Conservation (phyloP, 257 asterid species). For the Vinca minor region DNA sequence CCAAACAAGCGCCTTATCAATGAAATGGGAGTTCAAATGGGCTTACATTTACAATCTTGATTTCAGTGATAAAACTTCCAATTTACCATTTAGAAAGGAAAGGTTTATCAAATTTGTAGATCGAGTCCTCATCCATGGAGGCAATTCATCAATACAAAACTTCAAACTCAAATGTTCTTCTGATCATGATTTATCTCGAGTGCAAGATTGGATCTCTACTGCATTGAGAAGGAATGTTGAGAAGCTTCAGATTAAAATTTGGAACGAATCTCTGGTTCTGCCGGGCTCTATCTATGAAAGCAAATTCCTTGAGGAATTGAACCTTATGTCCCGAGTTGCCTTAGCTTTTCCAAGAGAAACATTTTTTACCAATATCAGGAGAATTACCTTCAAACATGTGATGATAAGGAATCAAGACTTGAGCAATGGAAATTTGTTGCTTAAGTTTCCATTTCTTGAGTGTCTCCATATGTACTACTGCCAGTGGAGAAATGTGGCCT, state of each 20-base stretch:
- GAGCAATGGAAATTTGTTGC: neutral
- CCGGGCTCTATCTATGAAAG: neutral
- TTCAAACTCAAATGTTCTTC: neutral
- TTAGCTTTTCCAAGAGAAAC: neutral
- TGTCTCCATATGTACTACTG: neutral
- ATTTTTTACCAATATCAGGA: neutral
- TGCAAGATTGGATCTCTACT: neutral
- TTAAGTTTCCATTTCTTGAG: neutral
- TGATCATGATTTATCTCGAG: neutral
- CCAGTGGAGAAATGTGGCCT: neutral
- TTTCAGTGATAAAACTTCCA: neutral
- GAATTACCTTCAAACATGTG: neutral
- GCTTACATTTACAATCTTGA: neutral
- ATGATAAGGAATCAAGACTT: neutral
- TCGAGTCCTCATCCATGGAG: neutral
- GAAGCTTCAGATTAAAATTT: neutral
- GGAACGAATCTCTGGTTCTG: neutral
- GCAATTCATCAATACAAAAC: neutral
- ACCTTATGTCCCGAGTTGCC: neutral
- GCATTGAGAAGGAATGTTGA: neutral
- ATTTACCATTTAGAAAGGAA: neutral
- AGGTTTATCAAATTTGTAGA: neutral
- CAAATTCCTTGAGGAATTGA: neutral
- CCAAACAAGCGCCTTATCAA: neutral
- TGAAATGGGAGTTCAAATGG: neutral